Evolutionary conservation across 2,329 filamentous ascomycete genomes (phyloP), one percentile per base, ranked within the genome.

Genomic region (Metarhizium guizhouense): DNA sequence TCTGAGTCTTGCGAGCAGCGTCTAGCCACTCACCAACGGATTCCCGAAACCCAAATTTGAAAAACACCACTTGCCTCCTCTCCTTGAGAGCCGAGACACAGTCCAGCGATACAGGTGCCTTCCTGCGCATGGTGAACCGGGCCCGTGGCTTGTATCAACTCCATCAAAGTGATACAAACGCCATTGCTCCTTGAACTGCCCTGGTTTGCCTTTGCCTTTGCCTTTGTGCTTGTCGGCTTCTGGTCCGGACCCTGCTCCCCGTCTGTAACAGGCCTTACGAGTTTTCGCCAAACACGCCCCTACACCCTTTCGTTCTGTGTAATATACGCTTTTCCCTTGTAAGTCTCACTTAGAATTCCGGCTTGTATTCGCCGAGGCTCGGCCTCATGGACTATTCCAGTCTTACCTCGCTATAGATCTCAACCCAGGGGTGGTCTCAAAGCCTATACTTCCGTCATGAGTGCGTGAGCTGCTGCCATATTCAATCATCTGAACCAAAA

Each of bases 291-390:
- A 47, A 30, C 51, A 55, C 52, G 49, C 57, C 53, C 53, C 50
- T 53, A 54, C 57, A 40, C 36, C 34, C 32, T 13, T 42, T 29
- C 16, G 7, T 38, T 52, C 25, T 57, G 29, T 57, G 55, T 52
- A 45, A 48, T 51, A 43, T 36, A 20, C 29, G 38, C 6, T 18
- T 32, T 51, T 56, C 20, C 32, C 54, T 50, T 47, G 18, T 32
- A 29, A 42, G 52, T 40, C 51, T 51, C 40, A 51, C 47, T 38
- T 43, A 32, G 30, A 36, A 42, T 45, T 42, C 38, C 52, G 56
- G 43, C 30, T 45, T 59, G 57, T 59, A 56, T 53, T 60, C 58
- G 47, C 54, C 57, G 55, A 60, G 57, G 54, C 57, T 59, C 55
- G 56, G 55, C 47, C 53, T 52, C 36, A 36, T 50, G 29, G 25